A percentile compares a stretch with the other conserved stretches of the same genome.
These are phyloP conservation scores for Sporisorium exsertum DNA, from an alignment of 1,284 basidiomycete genomes.

Conservation along the genomic window DNA sequence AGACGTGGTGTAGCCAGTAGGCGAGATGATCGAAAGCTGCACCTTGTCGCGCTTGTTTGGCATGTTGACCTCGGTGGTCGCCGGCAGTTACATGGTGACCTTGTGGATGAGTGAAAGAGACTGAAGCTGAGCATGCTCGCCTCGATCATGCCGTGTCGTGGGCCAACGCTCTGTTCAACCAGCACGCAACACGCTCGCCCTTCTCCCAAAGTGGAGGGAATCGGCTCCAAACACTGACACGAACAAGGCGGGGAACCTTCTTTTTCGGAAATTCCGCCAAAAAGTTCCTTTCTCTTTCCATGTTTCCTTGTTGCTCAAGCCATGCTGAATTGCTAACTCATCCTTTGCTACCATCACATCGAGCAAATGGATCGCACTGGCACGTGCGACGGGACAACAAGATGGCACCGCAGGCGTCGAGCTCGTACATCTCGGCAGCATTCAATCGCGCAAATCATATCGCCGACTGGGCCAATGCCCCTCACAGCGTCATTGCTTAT, in stretches of 20 bases:
- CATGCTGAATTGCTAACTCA: neutral
- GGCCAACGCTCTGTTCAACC: conserved; percentile 6
- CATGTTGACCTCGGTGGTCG: conserved; percentile 8
- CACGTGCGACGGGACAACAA: conserved; percentile 3
- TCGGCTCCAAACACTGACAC: neutral
- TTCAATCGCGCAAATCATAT: conserved; percentile 62
- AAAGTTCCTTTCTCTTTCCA: neutral
- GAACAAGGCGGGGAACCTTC: conserved; percentile 24
- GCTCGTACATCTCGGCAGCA: conserved; percentile 60
- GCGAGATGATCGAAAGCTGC: conserved; percentile 46
- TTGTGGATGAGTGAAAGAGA: neutral
- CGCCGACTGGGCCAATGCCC: conserved; percentile 56
- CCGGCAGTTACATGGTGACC: conserved; percentile 2
- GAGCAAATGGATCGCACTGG: conserved; percentile 1
- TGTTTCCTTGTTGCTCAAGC: conserved; percentile 21
- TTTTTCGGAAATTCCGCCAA: conserved; percentile 5
- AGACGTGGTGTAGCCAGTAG: conserved; percentile 71
- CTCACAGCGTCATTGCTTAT: conserved; percentile 46
- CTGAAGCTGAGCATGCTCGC: neutral
- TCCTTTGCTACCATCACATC: neutral
- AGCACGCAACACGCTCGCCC: too few species aligned
- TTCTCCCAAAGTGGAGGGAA: conserved; percentile 2
- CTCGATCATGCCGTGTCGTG: neutral
- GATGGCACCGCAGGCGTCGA: conserved; percentile 35
- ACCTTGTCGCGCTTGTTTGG: conserved; percentile 5